Base-by-base conservation (phyloP, 139 green algal species). In the Chlorella sp. region DNA sequence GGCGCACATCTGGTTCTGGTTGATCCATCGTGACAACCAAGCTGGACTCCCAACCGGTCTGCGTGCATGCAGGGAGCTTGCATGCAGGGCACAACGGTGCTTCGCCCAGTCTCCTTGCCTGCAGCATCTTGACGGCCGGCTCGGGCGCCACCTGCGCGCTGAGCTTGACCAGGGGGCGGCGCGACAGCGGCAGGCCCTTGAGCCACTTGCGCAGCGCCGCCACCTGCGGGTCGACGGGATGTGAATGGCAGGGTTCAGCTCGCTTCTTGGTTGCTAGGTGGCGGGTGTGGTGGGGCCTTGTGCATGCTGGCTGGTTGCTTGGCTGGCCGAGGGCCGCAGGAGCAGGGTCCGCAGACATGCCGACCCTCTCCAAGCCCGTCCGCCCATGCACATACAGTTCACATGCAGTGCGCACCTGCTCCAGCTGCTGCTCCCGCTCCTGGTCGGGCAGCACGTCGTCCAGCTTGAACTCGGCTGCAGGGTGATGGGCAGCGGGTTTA, bases 161-260 rank as follows among this genome's bases (percentile, higher is more conserved):
- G 17, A 83, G 69, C 82, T 94, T 93, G 15, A 98, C 95, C 73
- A 98, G 91, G 25, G 93, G 95, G 15, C 91, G 89, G 65, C 90
- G 90, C 16, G 93, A 75, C 26, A 93, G 82, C 5, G 93, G 90
- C 60, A 90, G 90, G 44, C 72, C 73, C 90, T 95, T 95, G 47
- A 98, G 85, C 94, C 94, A 98, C 34, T 74, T 32, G 25, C 78
- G 81, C 30, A 95, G 76, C 47, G 76, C 83, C 9, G 67, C 30
- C 65, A 89, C n/a, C 56, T 87, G 63, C 1, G 7, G 1, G 36
- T 5, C 6, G 70, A 23, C 0, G 55, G 15, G 55, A 30, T 16
- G 51, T 11, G 11, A 55, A 55, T n/a, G n/a, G n/a, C n/a, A n/a
- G n/a, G n/a, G n/a, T n/a, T n/a, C n/a, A n/a, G n/a, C n/a, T n/a